Evolutionary conservation across 2,329 filamentous ascomycete species (phyloP).

Genomic region (Periconia digitata): DNA sequence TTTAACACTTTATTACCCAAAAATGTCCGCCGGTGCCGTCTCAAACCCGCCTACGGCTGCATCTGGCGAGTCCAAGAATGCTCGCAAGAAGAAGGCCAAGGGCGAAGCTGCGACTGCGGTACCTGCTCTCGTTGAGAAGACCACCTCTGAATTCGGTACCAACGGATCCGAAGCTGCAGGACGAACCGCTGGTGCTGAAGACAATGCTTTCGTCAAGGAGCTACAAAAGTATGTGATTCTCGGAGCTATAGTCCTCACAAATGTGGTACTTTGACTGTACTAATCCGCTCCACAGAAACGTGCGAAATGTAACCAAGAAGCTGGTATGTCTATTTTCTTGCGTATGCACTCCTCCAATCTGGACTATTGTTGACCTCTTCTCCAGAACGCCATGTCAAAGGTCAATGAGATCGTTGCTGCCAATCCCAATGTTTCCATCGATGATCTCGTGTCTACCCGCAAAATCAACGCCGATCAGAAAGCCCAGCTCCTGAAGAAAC

Average conservation of each 20-base stretch:
- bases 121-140: conserved; percentile 43
- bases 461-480: conserved; percentile 83
- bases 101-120: conserved; percentile 47
- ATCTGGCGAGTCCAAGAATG: conserved; percentile 56
- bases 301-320: conserved; percentile 93
- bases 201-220: conserved; percentile 83
- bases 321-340: conserved; percentile 63
- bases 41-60: conserved; percentile 65
- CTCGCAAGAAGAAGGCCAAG: conserved; percentile 56
- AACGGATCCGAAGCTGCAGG: conserved; percentile 34
- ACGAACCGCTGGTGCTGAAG: conserved; percentile 61
- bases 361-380: conserved; percentile 20
- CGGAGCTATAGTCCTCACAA: conserved; percentile 5
- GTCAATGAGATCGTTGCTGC: conserved; percentile 70
- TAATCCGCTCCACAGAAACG: conserved; percentile 61
- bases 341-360: conserved; percentile 1
- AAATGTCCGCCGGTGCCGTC: conserved; percentile 56
- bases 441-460: conserved; percentile 69
- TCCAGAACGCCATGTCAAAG: conserved; percentile 69
- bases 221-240: conserved; percentile 75
- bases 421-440: conserved; percentile 69
- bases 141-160: conserved; percentile 32
- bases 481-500: conserved; percentile 76
- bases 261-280: conserved; percentile 19
- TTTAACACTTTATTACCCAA: background rate